phyloP scores from a whole-genome alignment of 176 grass and related monocot genomes.

The Lolium rigidum region DNA sequence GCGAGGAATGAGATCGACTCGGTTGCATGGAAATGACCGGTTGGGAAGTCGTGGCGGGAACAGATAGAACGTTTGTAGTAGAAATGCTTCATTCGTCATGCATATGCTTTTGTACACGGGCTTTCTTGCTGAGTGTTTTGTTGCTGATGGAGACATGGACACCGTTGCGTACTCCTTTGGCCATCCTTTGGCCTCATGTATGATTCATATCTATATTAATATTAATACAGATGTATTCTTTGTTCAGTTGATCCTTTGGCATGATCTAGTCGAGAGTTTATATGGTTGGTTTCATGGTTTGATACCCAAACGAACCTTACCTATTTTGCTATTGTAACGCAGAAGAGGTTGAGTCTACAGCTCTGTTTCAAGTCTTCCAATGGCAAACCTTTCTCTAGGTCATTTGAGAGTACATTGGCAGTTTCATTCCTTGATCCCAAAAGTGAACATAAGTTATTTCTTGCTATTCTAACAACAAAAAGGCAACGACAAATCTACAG shows the following conservation, averaged over 20 bases:
- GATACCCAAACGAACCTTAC: not conserved
- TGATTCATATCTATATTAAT: slow-evolving; percentile 36
- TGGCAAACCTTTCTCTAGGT: slow-evolving; percentile 28
- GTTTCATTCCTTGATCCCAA: not conserved
- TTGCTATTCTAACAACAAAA: not conserved
- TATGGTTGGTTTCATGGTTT: not conserved
- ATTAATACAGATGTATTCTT: slow-evolving; percentile 46
- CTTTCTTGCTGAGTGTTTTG: slow-evolving; percentile 27
- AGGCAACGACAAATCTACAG: not conserved
- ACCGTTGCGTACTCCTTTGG: slow-evolving; percentile 24
- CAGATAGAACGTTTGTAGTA: slow-evolving; percentile 34
- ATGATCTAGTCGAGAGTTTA: not conserved
- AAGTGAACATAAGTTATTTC: not conserved
- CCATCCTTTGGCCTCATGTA: slow-evolving; percentile 42
- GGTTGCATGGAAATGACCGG: slow-evolving; percentile 90
- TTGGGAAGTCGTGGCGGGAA: not conserved
- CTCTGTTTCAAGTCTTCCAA: slow-evolving; percentile 52
- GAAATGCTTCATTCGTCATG: slow-evolving; percentile 32
- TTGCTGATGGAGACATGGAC: slow-evolving; percentile 13
- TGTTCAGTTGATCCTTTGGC: not conserved
- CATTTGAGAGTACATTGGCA: not conserved
- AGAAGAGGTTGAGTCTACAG: not conserved
- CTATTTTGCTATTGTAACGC: not conserved
- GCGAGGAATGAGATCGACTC: slow-evolving; percentile 95
- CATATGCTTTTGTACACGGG: slow-evolving; percentile 29